Evolutionary conservation across 345 rosid species (phyloP), one percentile per base, ranked within the genome.

Genomic region (Salix viminalis): DNA sequence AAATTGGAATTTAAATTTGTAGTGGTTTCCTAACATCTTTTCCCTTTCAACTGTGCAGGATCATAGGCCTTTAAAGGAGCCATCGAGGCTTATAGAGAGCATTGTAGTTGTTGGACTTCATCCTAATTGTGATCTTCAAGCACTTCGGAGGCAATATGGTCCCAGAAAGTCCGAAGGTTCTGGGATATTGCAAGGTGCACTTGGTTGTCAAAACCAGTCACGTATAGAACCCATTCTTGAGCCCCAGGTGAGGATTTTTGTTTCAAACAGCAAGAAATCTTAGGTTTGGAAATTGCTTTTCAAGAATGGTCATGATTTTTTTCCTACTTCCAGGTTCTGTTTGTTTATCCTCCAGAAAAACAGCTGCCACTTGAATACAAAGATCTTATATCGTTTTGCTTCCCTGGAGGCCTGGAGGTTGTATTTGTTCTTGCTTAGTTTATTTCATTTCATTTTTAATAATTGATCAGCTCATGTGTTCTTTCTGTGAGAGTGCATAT

Each of bases 401-500:
- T 93, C 75, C 99, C 97, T 79, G 98, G 91, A 77, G 99, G 98
- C 68, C 75, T 90, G 64, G 98, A 93, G 99, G 99, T 92, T 77
- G 81, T 77, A 81, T 37, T 62, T 34, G 37, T 61, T 48, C 67
- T 71, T 67, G 34, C 58, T 70, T 65, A 73, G 66, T 50, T 62
- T 65, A 16, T 13, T 62, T 30, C 52, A 28, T 28, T 64, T 46
- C 34, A 46, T 70, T 32, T 61, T 6, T 76, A 7, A 39, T 56
- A 34, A 7, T 19, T 58, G 21, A 12, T 69, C 23, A 36, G 50
- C 67, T 36, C 36, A 56, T 37, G 21, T 56, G 67, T 14, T 73
- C 14, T 39, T 32, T 44, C 7, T 61, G 10, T 41, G 21, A 6
- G 39, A 6, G 11, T 42, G 34, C 19, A 50, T 75, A 19, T 67